Base-by-base conservation (phyloP, 371 early-diverging fungal genomes). In the Sporodiniella umbellata region DNA sequence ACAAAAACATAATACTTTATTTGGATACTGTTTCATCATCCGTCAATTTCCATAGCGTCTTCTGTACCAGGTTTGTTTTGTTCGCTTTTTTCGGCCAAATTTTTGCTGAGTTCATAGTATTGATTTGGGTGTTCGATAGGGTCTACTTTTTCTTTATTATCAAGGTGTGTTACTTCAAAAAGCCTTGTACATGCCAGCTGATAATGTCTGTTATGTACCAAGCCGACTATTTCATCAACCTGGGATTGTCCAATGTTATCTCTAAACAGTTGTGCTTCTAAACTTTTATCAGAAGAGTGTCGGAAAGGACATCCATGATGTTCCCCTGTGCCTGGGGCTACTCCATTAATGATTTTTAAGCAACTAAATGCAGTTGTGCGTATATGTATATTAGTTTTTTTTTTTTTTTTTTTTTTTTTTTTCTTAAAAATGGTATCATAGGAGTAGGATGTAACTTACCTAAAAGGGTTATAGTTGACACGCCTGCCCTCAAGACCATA, bases 401-500 rank as follows among this genome's bases (percentile, higher is more conserved):
- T n/a, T n/a, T n/a, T n/a, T n/a, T n/a, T n/a, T n/a, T n/a, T n/a
- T n/a, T n/a, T n/a, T n/a, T n/a, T n/a, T n/a, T n/a, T n/a, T n/a
- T n/a, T n/a, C n/a, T n/a, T n/a, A n/a, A n/a, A n/a, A n/a, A n/a
- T n/a, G n/a, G n/a, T n/a, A n/a, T n/a, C n/a, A n/a, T n/a, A n/a
- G n/a, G n/a, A n/a, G n/a, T n/a, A 28, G 30, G 30, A 28, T 28
- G 30, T 28, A 28, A 10, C 30, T 53, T 79, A 86, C 79, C 83
- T 86, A 70, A 87, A 97, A 2, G 98, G 91, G 8, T 80, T 73
- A 70, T 98, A 99, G 62, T 96, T 86, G 10, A 83, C 84, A 14
- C 98, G 88, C 45, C 88, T 90, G 22, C 99, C 99, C 69, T 99
- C 99, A 60, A 89, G 61, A 45, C 99, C 99, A 72, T 99, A 99